Evolutionary conservation across 1,284 basidiomycete genomes (phyloP), one percentile per base, ranked within the genome.

Genomic region (Pascua guehoae): DNA sequence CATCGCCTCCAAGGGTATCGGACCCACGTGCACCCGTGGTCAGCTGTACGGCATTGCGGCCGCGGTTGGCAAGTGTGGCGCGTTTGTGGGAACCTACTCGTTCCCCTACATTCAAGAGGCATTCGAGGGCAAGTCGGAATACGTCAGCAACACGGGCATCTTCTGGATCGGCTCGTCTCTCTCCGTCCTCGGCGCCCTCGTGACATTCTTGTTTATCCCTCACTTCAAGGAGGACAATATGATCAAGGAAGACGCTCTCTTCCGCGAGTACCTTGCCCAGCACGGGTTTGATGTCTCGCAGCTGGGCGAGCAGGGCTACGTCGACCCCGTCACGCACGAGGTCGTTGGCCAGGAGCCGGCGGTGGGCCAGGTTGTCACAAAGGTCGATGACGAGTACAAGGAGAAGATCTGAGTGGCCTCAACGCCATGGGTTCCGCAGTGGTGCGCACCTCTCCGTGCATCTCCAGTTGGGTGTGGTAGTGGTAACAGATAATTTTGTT

Each of bases 21-120:
- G 87, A 55, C 89, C 91, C 2, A 92, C 90, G 0, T 89, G 88
- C 17, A 82, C 91, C 47, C 86, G 91, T 64, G 91, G 90, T 2
- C 88, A 92, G 60, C 88, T 87, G 74, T 95, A 92, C 70, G 89
- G 88, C 38, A 68, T 85, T 47, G 90, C 90, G 4, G 93, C 93
- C 44, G 93, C 91, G 2, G 73, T 91, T 42, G 94, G 93, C n/a
- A 97, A 96, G 76, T 52, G 90, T 45, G 89, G 89, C 36, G 89
- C 89, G 5, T 92, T 92, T 73, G 83, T 86, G 54, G 88, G 90
- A 41, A 88, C 86, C 48, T 90, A 75, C 63, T 86, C 81, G 0
- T 90, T 86, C 80, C 84, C 85, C 45, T 80, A 84, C 1, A 86
- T 90, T 69, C 51, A 32, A 7, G 69, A 81, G 12, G 49, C 53